Percentiles rank a stretch among this genome's conserved stretches.
These are phyloP conservation scores for Chlorella sp. DNA, from an alignment of 139 green algal species.

Conservation along the genomic window DNA sequence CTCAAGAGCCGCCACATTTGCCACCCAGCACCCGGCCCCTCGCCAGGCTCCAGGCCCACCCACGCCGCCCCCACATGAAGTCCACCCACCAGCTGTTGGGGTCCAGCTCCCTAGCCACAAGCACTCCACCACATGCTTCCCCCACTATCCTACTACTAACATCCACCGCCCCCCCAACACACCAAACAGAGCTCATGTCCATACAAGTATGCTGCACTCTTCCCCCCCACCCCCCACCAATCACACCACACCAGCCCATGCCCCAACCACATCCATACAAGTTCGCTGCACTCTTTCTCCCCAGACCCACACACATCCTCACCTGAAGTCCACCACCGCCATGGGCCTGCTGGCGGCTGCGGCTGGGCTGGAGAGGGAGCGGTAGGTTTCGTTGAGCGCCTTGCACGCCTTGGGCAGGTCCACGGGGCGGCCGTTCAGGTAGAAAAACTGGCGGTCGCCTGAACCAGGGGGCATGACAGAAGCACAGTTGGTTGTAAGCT, in stretches of 20 bases:
- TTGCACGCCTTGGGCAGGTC: constrained; percentile 82
- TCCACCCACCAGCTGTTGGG: no score
- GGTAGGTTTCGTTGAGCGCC: constrained; percentile 80
- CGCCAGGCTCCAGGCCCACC: background rate
- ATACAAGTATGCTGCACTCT: no score
- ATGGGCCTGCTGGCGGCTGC: constrained; percentile 58
- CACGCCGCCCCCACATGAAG: background rate
- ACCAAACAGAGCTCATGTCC: no score
- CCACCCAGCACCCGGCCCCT: background rate
- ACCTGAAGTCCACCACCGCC: constrained; percentile 77
- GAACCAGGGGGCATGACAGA: background rate
- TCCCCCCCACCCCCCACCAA: background rate
- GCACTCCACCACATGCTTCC: no score
- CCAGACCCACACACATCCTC: background rate
- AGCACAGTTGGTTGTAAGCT: no score
- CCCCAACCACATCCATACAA: no score
- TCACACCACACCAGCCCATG: no score
- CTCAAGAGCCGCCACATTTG: background rate
- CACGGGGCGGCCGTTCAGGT: constrained; percentile 93
- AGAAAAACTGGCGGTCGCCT: constrained; percentile 91
- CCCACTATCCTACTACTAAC: no score
- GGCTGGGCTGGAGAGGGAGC: constrained; percentile 54
- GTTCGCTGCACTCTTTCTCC: no score
- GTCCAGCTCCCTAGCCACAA: no score
- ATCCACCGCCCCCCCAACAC: background rate